phyloP scores from a whole-genome alignment of 75 land plant species.

The Pinus albicaulis region DNA sequence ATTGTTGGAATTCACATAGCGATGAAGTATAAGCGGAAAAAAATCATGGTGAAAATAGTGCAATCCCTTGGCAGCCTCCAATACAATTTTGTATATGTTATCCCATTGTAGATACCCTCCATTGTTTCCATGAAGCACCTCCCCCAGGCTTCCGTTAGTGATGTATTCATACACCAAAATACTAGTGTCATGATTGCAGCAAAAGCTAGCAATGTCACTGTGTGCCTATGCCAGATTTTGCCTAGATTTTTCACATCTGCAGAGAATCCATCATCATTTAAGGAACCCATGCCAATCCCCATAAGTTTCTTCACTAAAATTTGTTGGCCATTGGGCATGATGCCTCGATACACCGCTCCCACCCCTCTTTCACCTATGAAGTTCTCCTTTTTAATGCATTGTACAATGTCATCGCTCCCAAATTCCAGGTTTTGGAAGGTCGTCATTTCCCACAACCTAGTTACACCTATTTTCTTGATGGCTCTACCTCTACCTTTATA shows the following conservation, averaged over 20 bases:
- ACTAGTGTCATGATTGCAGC: slow-evolving; percentile 61
- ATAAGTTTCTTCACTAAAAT: too few relatives aligned
- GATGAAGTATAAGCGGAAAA: slow-evolving; percentile 65
- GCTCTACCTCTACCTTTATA: too few relatives aligned
- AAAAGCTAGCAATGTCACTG: slow-evolving; percentile 66
- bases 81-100: slow-evolving; percentile 58
- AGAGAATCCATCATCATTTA: too few relatives aligned
- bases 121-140: slow-evolving; percentile 60
- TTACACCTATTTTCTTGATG: too few relatives aligned
- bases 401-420: slow-evolving; percentile 18
- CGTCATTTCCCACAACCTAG: too few relatives aligned
- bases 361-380: too few relatives aligned
- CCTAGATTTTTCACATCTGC: slow-evolving; percentile 15
- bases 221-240: slow-evolving; percentile 69
- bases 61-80: slow-evolving; percentile 61
- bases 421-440: slow-evolving; percentile 7
- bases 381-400: too few relatives aligned
- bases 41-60: slow-evolving; percentile 84
- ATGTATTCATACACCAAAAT: slow-evolving; percentile 73
- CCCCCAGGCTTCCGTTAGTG: slow-evolving; percentile 72
- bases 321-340: slow-evolving; percentile 42
- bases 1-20: slow-evolving; percentile 80
- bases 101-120: slow-evolving; percentile 23
- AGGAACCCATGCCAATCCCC: too few relatives aligned
- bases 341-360: background rate